Conservation (phyloP, 2,329 filamentous ascomycete genomes). For the Furcasterigmium furcatum region DNA sequence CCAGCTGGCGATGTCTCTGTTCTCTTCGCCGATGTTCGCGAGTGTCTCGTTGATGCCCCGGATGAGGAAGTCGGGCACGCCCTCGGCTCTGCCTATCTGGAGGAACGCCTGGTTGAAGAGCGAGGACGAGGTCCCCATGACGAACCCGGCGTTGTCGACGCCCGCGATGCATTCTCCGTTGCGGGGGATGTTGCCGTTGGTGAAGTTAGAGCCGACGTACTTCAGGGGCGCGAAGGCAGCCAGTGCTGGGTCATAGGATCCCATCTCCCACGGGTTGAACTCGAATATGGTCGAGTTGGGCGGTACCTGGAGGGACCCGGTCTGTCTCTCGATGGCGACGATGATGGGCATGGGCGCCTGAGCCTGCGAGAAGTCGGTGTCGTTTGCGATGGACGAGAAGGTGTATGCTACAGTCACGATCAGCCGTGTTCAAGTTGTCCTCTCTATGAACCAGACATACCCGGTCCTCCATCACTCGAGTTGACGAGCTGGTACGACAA, state of each 20-base stretch:
- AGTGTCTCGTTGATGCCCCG: constrained; percentile 51
- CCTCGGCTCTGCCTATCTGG: constrained; percentile 41
- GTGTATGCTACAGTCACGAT: constrained; percentile 53
- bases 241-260: constrained; percentile 70
- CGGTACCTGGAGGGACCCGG: constrained; percentile 58
- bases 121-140: constrained; percentile 83
- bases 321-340: constrained; percentile 64
- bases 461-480: constrained; percentile 63
- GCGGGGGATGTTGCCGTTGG: constrained; percentile 52
- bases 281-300: constrained; percentile 75
- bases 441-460: constrained; percentile 1
- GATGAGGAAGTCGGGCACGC: constrained; percentile 46
- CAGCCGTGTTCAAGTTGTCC: background rate
- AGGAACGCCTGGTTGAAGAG: constrained; percentile 80
- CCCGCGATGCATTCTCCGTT: constrained; percentile 66
- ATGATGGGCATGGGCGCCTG: constrained; percentile 71
- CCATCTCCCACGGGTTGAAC: constrained; percentile 78
- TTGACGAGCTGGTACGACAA: constrained; percentile 82
- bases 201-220: constrained; percentile 73
- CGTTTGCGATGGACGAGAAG: constrained; percentile 61
- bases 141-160: constrained; percentile 77
- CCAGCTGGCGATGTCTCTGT: constrained; percentile 72
- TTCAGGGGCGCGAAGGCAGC: constrained; percentile 68
- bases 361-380: constrained; percentile 58
- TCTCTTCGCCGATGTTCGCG: constrained; percentile 46